A percentile compares a stretch with the other conserved stretches of the same genome.
phyloP scores from a whole-genome alignment of 352 stramenopile species.

The Phytophthora litchii region DNA sequence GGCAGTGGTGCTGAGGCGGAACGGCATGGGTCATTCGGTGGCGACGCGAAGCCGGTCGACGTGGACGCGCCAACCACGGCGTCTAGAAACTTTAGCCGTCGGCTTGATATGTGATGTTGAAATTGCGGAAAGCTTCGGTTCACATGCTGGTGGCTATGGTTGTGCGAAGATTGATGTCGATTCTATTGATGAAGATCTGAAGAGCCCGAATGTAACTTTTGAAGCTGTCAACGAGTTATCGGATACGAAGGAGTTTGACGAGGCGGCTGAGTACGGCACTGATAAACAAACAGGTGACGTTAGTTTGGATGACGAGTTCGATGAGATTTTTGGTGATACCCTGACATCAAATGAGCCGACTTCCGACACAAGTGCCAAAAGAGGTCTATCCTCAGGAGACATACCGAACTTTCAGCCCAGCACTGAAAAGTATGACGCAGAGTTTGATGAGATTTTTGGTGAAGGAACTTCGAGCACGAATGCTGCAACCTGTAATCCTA shows the following conservation, averaged over 20 bases:
- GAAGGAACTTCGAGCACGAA: slow-evolving; percentile 2
- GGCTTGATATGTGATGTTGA: no score
- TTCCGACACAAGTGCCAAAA: background rate
- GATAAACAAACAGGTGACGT: background rate
- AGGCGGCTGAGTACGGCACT: background rate
- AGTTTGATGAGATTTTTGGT: slow-evolving; percentile 35
- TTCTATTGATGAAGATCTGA: background rate
- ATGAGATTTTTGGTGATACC: slow-evolving; percentile 29
- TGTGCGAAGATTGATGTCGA: background rate
- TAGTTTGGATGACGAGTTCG: slow-evolving; percentile 23
- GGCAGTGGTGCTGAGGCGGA: slow-evolving; percentile 1
- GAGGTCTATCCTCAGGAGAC: background rate
- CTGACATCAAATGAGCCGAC: background rate
- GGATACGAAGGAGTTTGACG: background rate
- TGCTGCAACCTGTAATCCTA: background rate
- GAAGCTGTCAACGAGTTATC: background rate
- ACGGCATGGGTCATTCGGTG: background rate
- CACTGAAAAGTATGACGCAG: slow-evolving; percentile 14
- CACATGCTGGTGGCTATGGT: no score
- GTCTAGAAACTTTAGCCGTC: no score
- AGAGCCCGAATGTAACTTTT: background rate
- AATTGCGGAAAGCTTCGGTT: no score
- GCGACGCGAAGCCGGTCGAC: no score
- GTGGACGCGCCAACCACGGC: no score
- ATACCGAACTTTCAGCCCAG: background rate